These are phyloP conservation scores for Eucalyptus pauciflora DNA, from an alignment of 345 rosid genomes.

Conservation along the genomic window DNA sequence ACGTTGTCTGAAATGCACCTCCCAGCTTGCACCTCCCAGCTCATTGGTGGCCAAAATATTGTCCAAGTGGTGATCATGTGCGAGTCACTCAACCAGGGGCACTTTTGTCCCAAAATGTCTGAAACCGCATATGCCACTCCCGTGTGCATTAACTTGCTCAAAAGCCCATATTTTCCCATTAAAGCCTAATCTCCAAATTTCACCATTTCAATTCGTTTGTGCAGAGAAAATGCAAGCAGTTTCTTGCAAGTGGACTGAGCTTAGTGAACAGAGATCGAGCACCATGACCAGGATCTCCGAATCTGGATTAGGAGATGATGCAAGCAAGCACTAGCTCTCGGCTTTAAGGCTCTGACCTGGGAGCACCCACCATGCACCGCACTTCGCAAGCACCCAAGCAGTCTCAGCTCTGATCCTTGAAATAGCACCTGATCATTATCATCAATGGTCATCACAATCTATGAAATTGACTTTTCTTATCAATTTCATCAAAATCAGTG, in stretches of 20 bases:
- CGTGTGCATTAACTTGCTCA: neutral
- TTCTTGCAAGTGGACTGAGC: constrained; percentile 23
- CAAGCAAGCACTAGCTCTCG: constrained; percentile 48
- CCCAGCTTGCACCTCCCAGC: neutral
- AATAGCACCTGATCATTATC: constrained; percentile 53
- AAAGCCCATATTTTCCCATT: neutral
- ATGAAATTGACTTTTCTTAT: neutral
- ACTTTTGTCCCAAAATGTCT: neutral
- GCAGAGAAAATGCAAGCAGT: neutral
- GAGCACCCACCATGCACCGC: constrained; percentile 63
- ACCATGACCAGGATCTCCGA: constrained; percentile 58
- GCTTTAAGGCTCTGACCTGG: constrained; percentile 73
- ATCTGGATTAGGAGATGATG: constrained; percentile 56
- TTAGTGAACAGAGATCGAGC: constrained; percentile 74
- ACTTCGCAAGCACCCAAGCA: constrained; percentile 62
- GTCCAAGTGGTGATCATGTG: neutral
- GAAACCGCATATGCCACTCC: neutral
- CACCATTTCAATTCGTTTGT: neutral
- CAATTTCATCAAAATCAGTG: neutral
- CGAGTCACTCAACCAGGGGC: neutral
- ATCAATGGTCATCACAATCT: neutral
- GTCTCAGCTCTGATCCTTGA: constrained; percentile 93
- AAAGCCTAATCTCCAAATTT: neutral
- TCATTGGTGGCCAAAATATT: neutral
- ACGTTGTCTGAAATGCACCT: neutral